These are phyloP conservation scores for Heracleum sosnowskyi DNA, from an alignment of 129 eudicot genomes.

Conservation along the genomic window DNA sequence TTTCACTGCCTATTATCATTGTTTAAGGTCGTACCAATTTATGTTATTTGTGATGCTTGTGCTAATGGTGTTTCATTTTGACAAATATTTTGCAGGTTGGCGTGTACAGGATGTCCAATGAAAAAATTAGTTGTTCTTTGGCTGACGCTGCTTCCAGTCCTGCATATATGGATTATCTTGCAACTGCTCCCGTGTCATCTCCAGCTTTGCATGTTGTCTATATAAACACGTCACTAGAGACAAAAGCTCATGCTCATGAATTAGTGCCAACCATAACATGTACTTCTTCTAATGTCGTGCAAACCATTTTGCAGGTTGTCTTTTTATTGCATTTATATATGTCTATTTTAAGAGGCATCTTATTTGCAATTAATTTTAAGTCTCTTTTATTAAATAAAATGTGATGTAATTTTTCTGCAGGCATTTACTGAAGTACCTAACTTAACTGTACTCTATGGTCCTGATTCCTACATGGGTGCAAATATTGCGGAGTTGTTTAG, in stretches of 20 bases:
- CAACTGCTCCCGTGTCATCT: constrained; percentile 58
- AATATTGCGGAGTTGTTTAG: constrained; percentile 77
- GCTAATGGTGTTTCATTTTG: background rate
- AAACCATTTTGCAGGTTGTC: constrained; percentile 87
- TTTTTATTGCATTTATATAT: constrained; percentile 1
- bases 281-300: constrained; percentile 97
- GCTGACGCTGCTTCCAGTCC: constrained; percentile 98
- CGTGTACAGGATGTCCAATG: constrained; percentile 95
- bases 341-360: background rate
- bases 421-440: constrained; percentile 87
- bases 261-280: constrained; percentile 95
- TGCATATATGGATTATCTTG: constrained; percentile 77
- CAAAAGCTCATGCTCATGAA: constrained; percentile 90
- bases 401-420: constrained; percentile 22
- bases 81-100: constrained; percentile 59
- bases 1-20: background rate
- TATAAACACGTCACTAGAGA: constrained; percentile 88
- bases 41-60: background rate
- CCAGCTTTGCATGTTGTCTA: constrained; percentile 93
- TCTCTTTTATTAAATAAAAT: constrained; percentile 13
- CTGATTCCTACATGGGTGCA: constrained; percentile 99
- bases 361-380: background rate
- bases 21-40: background rate
- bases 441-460: constrained; percentile 80
- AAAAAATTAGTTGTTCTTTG: constrained; percentile 83